Conservation (phyloP, 805 yeast genomes). For the Ogataea populi-albae region DNA sequence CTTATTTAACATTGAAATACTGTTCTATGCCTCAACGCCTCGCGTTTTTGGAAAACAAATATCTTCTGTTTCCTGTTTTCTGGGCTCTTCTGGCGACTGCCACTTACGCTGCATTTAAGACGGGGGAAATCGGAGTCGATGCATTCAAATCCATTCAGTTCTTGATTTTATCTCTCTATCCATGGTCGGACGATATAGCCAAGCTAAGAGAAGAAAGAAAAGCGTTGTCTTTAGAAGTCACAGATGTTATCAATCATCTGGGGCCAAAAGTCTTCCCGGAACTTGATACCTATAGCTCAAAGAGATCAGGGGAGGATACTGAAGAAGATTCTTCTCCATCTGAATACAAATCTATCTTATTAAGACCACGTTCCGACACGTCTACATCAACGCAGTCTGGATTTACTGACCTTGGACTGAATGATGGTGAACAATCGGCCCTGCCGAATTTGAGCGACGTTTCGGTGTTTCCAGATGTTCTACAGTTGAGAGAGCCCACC, state of each 20-base stretch:
- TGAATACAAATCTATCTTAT: conserved; percentile 5
- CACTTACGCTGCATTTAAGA: conserved; percentile 81
- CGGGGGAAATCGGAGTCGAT: conserved; percentile 94
- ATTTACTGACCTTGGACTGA: conserved; percentile 20
- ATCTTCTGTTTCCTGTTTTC: conserved; percentile 43
- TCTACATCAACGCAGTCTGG: conserved; percentile 28
- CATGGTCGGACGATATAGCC: conserved; percentile 48
- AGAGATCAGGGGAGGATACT: conserved; percentile 21
- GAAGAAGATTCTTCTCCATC: conserved; percentile 19
- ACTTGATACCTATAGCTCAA: conserved; percentile 36
- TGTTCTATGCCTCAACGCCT: conserved; percentile 14
- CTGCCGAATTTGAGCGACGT: conserved; percentile 31
- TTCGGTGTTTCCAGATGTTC: conserved; percentile 33
- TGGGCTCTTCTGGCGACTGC: conserved; percentile 67
- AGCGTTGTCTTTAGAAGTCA: conserved; percentile 66
- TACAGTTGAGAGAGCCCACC: conserved; percentile 20
- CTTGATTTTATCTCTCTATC: conserved; percentile 54
- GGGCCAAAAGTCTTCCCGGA: conserved; percentile 89
- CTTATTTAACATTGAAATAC: conserved; percentile 22
- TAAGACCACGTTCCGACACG: conserved; percentile 17
- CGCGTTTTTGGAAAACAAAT: conserved; percentile 3
- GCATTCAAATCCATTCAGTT: conserved; percentile 82
- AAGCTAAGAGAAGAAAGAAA: conserved; percentile 61
- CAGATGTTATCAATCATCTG: conserved; percentile 72
- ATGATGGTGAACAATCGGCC: conserved; percentile 15